Percentiles rank a stretch among this genome's conserved stretches.
phyloP scores from a whole-genome alignment of 805 yeast species.

The Ogataea pignaliae region DNA sequence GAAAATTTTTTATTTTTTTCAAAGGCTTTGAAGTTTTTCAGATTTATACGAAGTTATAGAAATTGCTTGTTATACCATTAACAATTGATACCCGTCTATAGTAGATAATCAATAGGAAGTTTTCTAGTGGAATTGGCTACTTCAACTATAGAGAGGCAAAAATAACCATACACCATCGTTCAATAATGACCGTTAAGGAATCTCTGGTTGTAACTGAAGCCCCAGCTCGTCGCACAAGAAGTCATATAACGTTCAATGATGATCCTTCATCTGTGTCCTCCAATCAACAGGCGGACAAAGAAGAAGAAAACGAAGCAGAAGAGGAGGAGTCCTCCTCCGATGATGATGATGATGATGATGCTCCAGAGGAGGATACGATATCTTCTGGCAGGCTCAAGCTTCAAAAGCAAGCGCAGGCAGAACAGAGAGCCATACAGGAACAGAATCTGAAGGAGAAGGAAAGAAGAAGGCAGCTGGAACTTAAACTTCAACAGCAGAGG shows the following conservation, averaged over 20 bases:
- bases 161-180: too few species aligned
- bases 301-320: slow-evolving; percentile 7
- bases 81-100: too few species aligned
- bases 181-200: not conserved
- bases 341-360: slow-evolving; percentile 35
- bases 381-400: slow-evolving; percentile 10
- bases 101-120: too few species aligned
- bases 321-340: slow-evolving; percentile 17
- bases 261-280: too few species aligned
- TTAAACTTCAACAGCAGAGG: slow-evolving; percentile 31
- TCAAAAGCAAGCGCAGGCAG: slow-evolving; percentile 14
- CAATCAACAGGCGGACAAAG: not conserved
- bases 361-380: slow-evolving; percentile 46
- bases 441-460: slow-evolving; percentile 21
- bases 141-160: too few species aligned
- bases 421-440: slow-evolving; percentile 23
- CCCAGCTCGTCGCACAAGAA: slow-evolving; percentile 13
- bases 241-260: slow-evolving; percentile 16
- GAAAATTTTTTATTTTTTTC: too few species aligned
- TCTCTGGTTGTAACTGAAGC: not conserved
- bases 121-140: too few species aligned
- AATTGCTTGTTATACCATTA: too few species aligned
- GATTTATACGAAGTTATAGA: too few species aligned
- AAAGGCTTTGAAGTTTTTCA: too few species aligned
- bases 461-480: slow-evolving; percentile 32